Conservation (phyloP, 495 filamentous ascomycete genomes). For the Xylaria scruposa region DNA sequence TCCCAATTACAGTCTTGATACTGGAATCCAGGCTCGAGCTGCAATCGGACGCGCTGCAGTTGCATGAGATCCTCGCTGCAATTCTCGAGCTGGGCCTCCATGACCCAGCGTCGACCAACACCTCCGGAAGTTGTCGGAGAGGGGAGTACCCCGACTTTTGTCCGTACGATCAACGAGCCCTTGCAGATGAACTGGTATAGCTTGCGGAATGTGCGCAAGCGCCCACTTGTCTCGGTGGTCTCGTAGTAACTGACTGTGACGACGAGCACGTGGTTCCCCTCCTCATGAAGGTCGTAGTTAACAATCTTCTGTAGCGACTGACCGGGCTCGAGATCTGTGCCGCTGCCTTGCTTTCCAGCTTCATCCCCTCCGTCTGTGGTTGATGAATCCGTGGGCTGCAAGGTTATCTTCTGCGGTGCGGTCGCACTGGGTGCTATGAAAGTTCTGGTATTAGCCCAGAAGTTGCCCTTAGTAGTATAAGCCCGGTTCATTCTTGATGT, state of each 20-base stretch:
- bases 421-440: slow-evolving; percentile 57
- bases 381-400: slow-evolving; percentile 29
- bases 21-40: slow-evolving; percentile 54
- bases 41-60: slow-evolving; percentile 62
- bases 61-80: slow-evolving; percentile 72
- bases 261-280: slow-evolving; percentile 91
- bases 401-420: slow-evolving; percentile 38
- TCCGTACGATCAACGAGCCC: slow-evolving; percentile 85
- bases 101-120: slow-evolving; percentile 56
- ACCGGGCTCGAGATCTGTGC: slow-evolving; percentile 65
- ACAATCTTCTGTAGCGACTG: slow-evolving; percentile 83
- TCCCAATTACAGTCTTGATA: slow-evolving; percentile 61
- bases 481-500: background rate
- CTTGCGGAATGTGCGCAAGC: slow-evolving; percentile 88
- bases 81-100: slow-evolving; percentile 97
- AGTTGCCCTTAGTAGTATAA: background rate
- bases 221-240: slow-evolving; percentile 66
- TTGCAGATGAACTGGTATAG: slow-evolving; percentile 96
- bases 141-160: slow-evolving; percentile 74
- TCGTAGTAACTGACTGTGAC: slow-evolving; percentile 92
- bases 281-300: slow-evolving; percentile 87
- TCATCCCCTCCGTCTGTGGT: slow-evolving; percentile 29
- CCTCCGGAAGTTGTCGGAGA: slow-evolving; percentile 22
- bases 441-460: background rate
- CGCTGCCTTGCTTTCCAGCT: slow-evolving; percentile 31